Evolutionary conservation across 768 basidiomycete genomes (phyloP).

Genomic region (Chalciporus pseudorubinellus): DNA sequence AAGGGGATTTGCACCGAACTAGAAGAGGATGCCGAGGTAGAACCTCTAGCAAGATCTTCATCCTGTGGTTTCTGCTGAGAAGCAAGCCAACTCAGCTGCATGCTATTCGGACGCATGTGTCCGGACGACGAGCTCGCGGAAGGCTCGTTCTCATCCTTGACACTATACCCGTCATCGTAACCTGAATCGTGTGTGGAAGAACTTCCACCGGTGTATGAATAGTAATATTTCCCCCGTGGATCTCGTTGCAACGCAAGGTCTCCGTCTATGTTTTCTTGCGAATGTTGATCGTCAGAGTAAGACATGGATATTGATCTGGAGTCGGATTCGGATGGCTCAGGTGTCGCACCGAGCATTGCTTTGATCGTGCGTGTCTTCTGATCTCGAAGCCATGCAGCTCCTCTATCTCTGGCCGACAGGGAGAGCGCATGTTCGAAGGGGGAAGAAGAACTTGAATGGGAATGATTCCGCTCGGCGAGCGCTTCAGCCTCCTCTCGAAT

Average conservation of each 20-base stretch:
- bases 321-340: conserved; percentile 60
- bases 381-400: conserved; percentile 79
- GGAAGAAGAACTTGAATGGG: conserved; percentile 41
- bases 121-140: conserved; percentile 24
- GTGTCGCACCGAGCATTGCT: conserved; percentile 54
- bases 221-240: conserved; percentile 71
- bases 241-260: conserved; percentile 68
- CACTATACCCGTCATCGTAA: conserved; percentile 48
- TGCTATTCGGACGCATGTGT: conserved; percentile 57
- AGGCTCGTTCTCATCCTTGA: conserved; percentile 32
- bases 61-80: conserved; percentile 44
- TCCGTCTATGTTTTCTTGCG: conserved; percentile 48
- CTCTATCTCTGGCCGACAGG: conserved; percentile 57
- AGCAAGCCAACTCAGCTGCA: conserved; percentile 65
- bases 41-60: conserved; percentile 11
- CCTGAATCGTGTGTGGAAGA: conserved; percentile 53
- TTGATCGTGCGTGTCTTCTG: conserved; percentile 69
- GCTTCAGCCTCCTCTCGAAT: conserved; percentile 39
- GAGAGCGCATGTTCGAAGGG: conserved; percentile 41
- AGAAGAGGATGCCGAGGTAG: conserved; percentile 12
- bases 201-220: conserved; percentile 57
- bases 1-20: conserved; percentile 16
- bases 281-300: conserved; percentile 27
- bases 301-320: conserved; percentile 41
- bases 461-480: conserved; percentile 18